Evolutionary conservation across 345 rosid genomes (phyloP).

Genomic region (Populus euphratica): DNA sequence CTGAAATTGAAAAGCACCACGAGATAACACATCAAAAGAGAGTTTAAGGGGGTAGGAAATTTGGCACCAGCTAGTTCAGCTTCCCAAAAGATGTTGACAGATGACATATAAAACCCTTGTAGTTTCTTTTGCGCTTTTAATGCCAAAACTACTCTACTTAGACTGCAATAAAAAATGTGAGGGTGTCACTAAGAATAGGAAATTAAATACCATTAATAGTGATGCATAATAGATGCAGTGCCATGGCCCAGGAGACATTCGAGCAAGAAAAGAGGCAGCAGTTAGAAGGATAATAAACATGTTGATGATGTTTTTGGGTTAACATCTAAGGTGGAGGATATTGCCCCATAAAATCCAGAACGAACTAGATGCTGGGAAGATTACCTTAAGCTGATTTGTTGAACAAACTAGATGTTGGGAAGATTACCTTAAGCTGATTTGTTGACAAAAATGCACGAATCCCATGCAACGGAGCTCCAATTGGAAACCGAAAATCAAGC

Average conservation of each 20-base stretch:
- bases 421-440: slow-evolving; percentile 75
- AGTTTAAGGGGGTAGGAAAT: slow-evolving; percentile 1
- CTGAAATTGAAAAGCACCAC: slow-evolving; percentile 36
- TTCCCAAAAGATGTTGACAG: background rate
- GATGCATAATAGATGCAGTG: background rate
- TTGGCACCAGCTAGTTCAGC: background rate
- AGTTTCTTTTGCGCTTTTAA: background rate
- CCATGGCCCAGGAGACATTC: background rate
- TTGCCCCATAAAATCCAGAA: background rate
- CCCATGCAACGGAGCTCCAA: slow-evolving; percentile 97
- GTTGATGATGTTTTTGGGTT: background rate
- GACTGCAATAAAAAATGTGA: background rate
- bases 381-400: slow-evolving; percentile 87
- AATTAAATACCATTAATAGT: background rate
- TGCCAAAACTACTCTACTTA: background rate
- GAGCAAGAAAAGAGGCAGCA: background rate
- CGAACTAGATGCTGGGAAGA: background rate
- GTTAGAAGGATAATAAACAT: background rate
- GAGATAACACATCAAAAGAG: slow-evolving; percentile 10
- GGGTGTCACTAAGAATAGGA: background rate
- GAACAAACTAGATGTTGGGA: slow-evolving; percentile 13
- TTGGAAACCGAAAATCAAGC: slow-evolving; percentile 88
- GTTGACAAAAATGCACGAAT: slow-evolving; percentile 79
- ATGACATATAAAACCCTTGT: background rate
- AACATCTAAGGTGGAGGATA: background rate